Conservation (phyloP, 2,329 filamentous ascomycete species). For the Colletotrichum zoysiae region DNA sequence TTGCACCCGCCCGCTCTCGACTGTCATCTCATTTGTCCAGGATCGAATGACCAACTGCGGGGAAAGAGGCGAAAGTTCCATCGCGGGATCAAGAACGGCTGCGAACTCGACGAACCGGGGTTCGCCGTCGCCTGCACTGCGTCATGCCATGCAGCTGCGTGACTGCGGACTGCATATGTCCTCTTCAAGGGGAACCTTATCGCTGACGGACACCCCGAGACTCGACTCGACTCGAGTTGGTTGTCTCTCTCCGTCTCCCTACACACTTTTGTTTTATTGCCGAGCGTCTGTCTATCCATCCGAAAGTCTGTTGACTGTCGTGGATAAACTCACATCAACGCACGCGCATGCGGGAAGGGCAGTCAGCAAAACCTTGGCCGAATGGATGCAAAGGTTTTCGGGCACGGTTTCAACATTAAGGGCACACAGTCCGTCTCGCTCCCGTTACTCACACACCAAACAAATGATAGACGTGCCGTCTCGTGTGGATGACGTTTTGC, state of each 20-base stretch:
- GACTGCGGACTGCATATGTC: conserved; percentile 1
- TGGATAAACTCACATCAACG: neutral
- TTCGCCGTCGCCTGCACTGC: neutral
- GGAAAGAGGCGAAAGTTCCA: conserved; percentile 36
- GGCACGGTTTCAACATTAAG: conserved; percentile 10
- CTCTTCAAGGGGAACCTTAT: neutral
- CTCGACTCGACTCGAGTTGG: too few species aligned
- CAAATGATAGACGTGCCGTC: conserved; percentile 27
- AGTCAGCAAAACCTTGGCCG: conserved; percentile 12
- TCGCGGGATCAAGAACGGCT: neutral
- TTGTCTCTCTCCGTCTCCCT: too few species aligned
- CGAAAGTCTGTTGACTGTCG: neutral
- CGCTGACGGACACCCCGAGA: neutral
- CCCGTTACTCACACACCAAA: neutral
- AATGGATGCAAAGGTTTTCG: conserved; percentile 4
- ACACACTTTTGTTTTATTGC: neutral
- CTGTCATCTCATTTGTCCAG: conserved; percentile 35
- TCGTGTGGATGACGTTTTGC: conserved; percentile 39
- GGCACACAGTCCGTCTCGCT: conserved; percentile 2
- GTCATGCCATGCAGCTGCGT: neutral
- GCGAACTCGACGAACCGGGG: neutral
- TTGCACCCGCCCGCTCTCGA: conserved; percentile 30
- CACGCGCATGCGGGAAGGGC: neutral
- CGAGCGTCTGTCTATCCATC: neutral
- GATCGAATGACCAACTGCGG: conserved; percentile 30